Percentiles rank a stretch among this genome's conserved stretches.
phyloP scores from a whole-genome alignment of 2,329 filamentous ascomycete species.

The Neoascochyta sp. region DNA sequence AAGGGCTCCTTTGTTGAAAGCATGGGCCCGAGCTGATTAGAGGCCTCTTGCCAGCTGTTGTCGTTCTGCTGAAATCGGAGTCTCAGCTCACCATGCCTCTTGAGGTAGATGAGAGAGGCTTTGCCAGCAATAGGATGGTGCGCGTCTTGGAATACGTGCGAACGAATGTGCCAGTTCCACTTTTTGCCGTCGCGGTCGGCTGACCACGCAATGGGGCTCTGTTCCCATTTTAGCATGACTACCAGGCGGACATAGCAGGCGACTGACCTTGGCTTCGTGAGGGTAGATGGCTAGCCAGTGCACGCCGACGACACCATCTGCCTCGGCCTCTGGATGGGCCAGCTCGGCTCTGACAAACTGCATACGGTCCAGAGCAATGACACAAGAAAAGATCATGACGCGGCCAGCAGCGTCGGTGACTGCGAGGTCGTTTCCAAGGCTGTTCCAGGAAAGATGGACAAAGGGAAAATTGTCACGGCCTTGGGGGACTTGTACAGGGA shows the following conservation, averaged over 20 bases:
- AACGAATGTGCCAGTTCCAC: slow-evolving; percentile 68
- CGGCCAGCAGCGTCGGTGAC: slow-evolving; percentile 76
- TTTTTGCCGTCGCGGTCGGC: slow-evolving; percentile 41
- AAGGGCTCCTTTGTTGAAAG: slow-evolving; percentile 55
- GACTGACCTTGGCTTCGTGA: slow-evolving; percentile 38
- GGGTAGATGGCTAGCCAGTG: slow-evolving; percentile 67
- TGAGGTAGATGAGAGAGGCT: slow-evolving; percentile 73
- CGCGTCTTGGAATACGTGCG: slow-evolving; percentile 65
- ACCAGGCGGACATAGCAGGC: background rate
- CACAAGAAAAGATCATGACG: slow-evolving; percentile 69
- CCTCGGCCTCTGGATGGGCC: slow-evolving; percentile 68
- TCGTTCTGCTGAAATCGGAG: slow-evolving; percentile 75
- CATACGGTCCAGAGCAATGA: slow-evolving; percentile 70
- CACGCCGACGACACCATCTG: slow-evolving; percentile 74
- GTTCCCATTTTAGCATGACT: slow-evolving; percentile 4
- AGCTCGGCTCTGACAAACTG: slow-evolving; percentile 59
- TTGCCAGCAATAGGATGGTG: slow-evolving; percentile 68
- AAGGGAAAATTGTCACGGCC: slow-evolving; percentile 63
- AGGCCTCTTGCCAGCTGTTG: slow-evolving; percentile 66
- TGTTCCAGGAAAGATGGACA: slow-evolving; percentile 80
- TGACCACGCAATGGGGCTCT: slow-evolving; percentile 40
- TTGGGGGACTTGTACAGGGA: slow-evolving; percentile 59
- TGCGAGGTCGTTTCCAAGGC: slow-evolving; percentile 73
- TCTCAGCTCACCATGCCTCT: slow-evolving; percentile 67
- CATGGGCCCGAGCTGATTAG: slow-evolving; percentile 70